phyloP scores from a whole-genome alignment of 257 asterid genomes.

The Nicotiana attenuata region DNA sequence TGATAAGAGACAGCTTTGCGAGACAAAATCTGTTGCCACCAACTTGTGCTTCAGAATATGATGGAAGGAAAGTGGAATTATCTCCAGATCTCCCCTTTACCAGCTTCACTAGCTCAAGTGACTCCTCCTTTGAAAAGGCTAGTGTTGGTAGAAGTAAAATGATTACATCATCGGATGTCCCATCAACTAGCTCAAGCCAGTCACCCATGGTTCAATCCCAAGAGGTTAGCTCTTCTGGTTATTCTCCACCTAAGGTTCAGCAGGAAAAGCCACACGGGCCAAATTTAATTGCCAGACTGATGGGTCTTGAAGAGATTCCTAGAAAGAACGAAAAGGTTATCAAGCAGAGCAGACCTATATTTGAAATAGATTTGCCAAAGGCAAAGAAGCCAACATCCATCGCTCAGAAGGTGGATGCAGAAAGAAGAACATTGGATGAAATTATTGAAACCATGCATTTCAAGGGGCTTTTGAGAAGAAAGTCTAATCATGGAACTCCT shows the following conservation, averaged over 20 bases:
- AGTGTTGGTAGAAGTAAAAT: slow-evolving; percentile 17
- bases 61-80: neutral
- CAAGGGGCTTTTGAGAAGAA: slow-evolving; percentile 44
- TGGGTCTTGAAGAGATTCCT: slow-evolving; percentile 62
- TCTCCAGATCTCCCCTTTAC: neutral
- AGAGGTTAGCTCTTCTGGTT: slow-evolving; percentile 31
- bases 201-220: slow-evolving; percentile 38
- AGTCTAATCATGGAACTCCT: slow-evolving; percentile 10
- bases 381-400: slow-evolving; percentile 35
- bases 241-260: slow-evolving; percentile 26
- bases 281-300: slow-evolving; percentile 68
- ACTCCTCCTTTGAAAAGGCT: slow-evolving; percentile 13
- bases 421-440: slow-evolving; percentile 39
- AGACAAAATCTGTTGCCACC: slow-evolving; percentile 47
- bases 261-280: slow-evolving; percentile 17
- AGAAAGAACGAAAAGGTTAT: slow-evolving; percentile 22
- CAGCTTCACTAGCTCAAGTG: slow-evolving; percentile 5
- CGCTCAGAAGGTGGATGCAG: slow-evolving; percentile 32
- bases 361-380: slow-evolving; percentile 56
- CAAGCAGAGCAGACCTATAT: slow-evolving; percentile 22
- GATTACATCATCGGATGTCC: slow-evolving; percentile 31
- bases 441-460: slow-evolving; percentile 44
- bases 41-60: slow-evolving; percentile 16
- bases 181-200: slow-evolving; percentile 51
- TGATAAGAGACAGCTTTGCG: slow-evolving; percentile 53